phyloP scores from a whole-genome alignment of 2,329 filamentous ascomycete genomes.

The Talaromyces sp. region DNA sequence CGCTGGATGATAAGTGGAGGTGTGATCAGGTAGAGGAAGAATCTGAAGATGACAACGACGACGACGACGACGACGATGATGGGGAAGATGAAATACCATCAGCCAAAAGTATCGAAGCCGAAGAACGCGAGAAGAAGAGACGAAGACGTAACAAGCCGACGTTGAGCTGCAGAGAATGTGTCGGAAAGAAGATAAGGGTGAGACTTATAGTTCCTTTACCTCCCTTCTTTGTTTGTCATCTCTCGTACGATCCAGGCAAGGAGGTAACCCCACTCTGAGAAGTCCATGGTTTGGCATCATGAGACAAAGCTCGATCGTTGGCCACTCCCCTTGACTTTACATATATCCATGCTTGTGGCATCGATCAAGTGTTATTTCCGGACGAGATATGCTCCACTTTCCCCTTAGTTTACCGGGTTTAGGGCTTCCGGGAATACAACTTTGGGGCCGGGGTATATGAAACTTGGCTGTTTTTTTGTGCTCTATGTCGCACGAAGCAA shows the following conservation, averaged over 20 bases:
- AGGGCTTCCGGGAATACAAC: background rate
- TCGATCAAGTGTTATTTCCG: conserved; percentile 1
- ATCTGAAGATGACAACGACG: background rate
- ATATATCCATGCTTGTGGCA: background rate
- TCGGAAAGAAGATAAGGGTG: conserved; percentile 19
- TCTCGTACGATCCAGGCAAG: background rate
- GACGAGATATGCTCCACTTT: background rate
- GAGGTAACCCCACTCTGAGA: background rate
- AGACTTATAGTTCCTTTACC: background rate
- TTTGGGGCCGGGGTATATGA: background rate
- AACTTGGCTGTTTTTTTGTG: background rate
- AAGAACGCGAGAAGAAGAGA: conserved; percentile 8
- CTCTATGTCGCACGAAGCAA: background rate
- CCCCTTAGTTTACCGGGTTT: background rate
- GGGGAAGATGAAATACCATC: background rate
- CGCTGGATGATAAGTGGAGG: background rate
- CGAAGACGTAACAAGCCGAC: conserved; percentile 18
- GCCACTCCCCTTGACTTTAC: background rate
- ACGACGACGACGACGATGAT: background rate
- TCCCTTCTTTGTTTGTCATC: background rate
- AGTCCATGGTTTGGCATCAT: background rate
- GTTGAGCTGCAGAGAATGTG: conserved; percentile 17
- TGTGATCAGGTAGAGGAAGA: background rate
- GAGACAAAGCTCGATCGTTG: background rate
- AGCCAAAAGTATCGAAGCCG: background rate